Evolutionary conservation across 2,329 filamentous ascomycete genomes (phyloP), one percentile per base, ranked within the genome.

Genomic region (Pseudocercospora pini-densiflorae): DNA sequence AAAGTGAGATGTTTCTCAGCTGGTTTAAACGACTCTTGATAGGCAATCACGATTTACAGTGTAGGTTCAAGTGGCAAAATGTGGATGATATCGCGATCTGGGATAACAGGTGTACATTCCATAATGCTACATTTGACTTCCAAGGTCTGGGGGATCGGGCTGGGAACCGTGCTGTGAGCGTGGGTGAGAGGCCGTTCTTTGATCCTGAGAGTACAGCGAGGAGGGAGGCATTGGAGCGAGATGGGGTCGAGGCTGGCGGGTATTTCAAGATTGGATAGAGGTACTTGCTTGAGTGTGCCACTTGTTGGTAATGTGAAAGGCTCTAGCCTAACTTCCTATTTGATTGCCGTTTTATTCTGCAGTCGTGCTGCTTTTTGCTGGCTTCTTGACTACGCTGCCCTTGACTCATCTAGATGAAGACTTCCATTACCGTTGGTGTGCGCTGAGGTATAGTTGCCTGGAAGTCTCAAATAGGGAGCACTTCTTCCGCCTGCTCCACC

Each of bases 41-140:
- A 1, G 78, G 83, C 61, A 86, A 83, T 73, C 84, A 86, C 71
- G 83, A 86, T 67, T 69, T 85, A 59, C 82, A 84, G 69, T 81
- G 84, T 4, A 71, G 84, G 23, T 79, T 82, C 69, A 78, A 79
- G 66, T 86, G 84, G 84, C 74, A 78, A 71, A 82, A 83, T 66
- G 67, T 74, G 64, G 83, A 85, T 67, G 82, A 84, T 70, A 77
- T 84, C 70, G 73, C 81, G 78, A 88, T 91, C 69, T 91, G 89
- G 89, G 89, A 91, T 73, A 91, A 91, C 67, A 78, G 87, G 6
- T 53, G 19, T 14, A 83, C 79, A 1, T 88, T 86, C 76, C 87
- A 89, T 69, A 84, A 84, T 51, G 88, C 87, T 0, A 90, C 87
- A 0, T 88, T 86, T 68, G 89, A 91, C 70, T 90, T 89, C 53